These are phyloP conservation scores for Acacia pycnantha DNA, from an alignment of 331 rosid species.

Conservation along the genomic window DNA sequence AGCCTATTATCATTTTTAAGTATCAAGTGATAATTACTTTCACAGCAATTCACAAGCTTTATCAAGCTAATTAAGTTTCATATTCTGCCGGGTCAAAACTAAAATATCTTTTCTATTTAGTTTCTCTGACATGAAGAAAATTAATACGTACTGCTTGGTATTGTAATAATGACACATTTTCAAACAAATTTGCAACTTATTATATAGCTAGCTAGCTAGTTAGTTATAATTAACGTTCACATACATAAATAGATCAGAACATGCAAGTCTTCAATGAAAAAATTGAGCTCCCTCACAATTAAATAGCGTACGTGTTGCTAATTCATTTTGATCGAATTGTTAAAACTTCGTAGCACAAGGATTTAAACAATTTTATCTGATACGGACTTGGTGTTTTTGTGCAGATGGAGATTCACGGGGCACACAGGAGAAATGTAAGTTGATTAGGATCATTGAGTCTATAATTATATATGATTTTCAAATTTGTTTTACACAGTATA, in stretches of 20 bases:
- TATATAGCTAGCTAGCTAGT: neutral
- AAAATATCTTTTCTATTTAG: neutral
- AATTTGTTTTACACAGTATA: neutral
- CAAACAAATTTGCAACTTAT: neutral
- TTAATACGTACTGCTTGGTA: neutral
- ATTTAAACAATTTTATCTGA: neutral
- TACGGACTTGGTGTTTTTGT: neutral
- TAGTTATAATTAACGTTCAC: neutral
- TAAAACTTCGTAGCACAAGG: neutral
- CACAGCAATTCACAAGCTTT: no score
- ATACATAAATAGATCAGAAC: neutral
- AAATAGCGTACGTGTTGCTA: neutral
- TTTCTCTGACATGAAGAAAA: neutral
- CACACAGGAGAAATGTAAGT: slow-evolving; percentile 57
- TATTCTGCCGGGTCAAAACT: neutral
- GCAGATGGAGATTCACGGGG: slow-evolving; percentile 53
- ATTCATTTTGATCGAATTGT: neutral
- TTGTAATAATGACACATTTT: neutral
- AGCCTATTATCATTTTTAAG: no score
- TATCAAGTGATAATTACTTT: no score
- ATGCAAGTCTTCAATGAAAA: neutral
- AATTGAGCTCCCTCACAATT: neutral
- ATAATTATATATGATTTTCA: neutral
- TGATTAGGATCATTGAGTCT: neutral
- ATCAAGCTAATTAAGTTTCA: neutral